Conservation (phyloP, 176 grass and related monocot genomes). For the Secale cereale region DNA sequence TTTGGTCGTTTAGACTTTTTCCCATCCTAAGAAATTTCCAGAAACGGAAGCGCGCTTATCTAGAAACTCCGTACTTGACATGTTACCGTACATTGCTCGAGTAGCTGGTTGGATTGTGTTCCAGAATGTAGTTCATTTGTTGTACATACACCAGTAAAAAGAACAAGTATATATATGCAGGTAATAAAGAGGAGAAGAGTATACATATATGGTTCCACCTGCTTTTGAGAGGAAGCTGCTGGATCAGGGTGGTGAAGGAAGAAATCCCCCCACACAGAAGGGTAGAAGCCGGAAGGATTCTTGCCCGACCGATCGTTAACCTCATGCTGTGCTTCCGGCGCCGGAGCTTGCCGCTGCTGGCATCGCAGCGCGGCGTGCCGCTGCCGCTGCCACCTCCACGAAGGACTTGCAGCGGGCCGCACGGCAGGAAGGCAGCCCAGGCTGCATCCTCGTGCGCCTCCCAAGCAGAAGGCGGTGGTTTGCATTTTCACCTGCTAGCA, state of each 20-base stretch:
- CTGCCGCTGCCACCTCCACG: neutral
- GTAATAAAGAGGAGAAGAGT: neutral
- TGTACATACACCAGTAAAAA: too few species aligned
- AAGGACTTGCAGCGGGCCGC: neutral
- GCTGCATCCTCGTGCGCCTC: neutral
- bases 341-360: too few species aligned
- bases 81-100: too few species aligned
- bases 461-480: neutral
- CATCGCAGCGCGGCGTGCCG: neutral
- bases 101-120: too few species aligned
- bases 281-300: conserved; percentile 4
- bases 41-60: too few species aligned
- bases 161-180: too few species aligned
- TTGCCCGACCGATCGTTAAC: neutral
- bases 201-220: neutral
- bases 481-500: too few species aligned
- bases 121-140: too few species aligned
- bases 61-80: too few species aligned
- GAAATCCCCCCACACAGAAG: conserved; percentile 28
- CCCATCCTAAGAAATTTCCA: too few species aligned
- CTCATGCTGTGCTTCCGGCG: neutral
- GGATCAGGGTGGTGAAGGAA: conserved; percentile 1
- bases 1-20: too few species aligned
- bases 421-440: neutral
- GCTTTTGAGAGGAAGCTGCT: neutral